Conservation (phyloP, 2,329 filamentous ascomycete genomes). For the Corinectria fuckeliana region DNA sequence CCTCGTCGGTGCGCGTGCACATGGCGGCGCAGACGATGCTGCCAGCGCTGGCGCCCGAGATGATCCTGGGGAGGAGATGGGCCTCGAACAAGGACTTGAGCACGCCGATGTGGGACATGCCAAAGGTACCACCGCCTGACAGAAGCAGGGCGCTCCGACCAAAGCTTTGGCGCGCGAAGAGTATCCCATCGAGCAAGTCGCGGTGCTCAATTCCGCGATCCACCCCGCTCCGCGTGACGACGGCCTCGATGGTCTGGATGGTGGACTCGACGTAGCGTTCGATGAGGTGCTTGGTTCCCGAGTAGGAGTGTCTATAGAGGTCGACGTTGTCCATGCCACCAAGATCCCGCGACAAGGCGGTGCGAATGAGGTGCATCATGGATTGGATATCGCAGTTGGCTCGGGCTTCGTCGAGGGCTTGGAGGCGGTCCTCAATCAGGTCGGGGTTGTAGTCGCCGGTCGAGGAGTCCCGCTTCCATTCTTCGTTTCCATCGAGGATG, state of each 20-base stretch:
- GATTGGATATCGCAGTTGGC: constrained; percentile 72
- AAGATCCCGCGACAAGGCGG: constrained; percentile 78
- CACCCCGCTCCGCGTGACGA: constrained; percentile 67
- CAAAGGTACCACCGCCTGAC: constrained; percentile 87
- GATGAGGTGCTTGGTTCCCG: constrained; percentile 86
- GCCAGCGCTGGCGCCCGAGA: constrained; percentile 86
- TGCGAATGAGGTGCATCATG: constrained; percentile 84
- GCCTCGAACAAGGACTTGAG: constrained; percentile 80
- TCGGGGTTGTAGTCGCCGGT: constrained; percentile 73
- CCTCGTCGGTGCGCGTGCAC: constrained; percentile 78
- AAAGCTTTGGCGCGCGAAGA: constrained; percentile 78
- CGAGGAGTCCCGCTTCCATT: constrained; percentile 74
- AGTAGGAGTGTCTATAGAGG: constrained; percentile 83
- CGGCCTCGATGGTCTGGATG: constrained; percentile 72
- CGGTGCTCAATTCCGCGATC: constrained; percentile 64
- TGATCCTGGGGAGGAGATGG: constrained; percentile 79
- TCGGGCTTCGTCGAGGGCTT: constrained; percentile 77
- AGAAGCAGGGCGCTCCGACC: constrained; percentile 84
- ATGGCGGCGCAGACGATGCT: constrained; percentile 85
- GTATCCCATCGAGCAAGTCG: constrained; percentile 69
- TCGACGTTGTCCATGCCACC: constrained; percentile 85
- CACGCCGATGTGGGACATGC: constrained; percentile 91
- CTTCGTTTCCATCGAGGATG: constrained; percentile 76
- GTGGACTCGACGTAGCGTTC: constrained; percentile 86
- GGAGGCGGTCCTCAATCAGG: constrained; percentile 72